Percentiles rank a stretch among this genome's conserved stretches.
Conservation (phyloP, 352 stramenopile genomes). For the Globisporangium carolinianum region DNA sequence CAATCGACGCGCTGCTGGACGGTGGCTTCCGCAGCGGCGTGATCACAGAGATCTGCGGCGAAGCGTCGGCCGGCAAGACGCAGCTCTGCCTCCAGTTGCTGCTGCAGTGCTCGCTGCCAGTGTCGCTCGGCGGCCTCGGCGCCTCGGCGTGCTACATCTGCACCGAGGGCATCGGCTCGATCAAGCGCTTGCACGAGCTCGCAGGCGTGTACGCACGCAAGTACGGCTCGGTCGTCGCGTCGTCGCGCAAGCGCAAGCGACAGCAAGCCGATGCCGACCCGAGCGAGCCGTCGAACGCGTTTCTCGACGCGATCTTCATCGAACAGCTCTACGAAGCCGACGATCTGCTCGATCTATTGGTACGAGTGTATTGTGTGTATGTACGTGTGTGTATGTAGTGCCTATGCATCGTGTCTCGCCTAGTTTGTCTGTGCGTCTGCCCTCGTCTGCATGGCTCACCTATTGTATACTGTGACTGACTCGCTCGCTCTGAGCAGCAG, state of each 20-base stretch:
- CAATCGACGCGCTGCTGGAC: constrained; percentile 44
- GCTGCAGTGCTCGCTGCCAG: constrained; percentile 52
- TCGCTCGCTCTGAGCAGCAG: constrained; percentile 30
- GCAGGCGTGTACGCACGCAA: constrained; percentile 36
- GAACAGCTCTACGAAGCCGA: constrained; percentile 70
- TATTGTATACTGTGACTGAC: too few species aligned
- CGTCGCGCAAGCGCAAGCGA: constrained; percentile 43
- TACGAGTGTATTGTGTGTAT: constrained; percentile 8
- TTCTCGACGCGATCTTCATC: constrained; percentile 74
- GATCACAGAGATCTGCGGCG: constrained; percentile 68
- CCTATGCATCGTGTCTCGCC: too few species aligned
- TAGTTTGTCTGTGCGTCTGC: too few species aligned
- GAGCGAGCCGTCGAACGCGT: constrained; percentile 19
- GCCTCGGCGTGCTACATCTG: constrained; percentile 74
- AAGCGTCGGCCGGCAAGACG: constrained; percentile 72
- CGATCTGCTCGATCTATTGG: constrained; percentile 57
- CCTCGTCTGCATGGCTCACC: too few species aligned
- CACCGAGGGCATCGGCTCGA: constrained; percentile 61
- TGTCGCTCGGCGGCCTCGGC: constrained; percentile 39
- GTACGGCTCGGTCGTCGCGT: constrained; percentile 23
- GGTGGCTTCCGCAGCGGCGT: constrained; percentile 66
- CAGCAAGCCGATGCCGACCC: background rate
- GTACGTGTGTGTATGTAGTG: background rate
- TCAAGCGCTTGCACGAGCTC: constrained; percentile 70
- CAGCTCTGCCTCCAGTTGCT: constrained; percentile 74